Conservation (phyloP, 1,139 yeast species). For the Geotrichum phurueaensis region DNA sequence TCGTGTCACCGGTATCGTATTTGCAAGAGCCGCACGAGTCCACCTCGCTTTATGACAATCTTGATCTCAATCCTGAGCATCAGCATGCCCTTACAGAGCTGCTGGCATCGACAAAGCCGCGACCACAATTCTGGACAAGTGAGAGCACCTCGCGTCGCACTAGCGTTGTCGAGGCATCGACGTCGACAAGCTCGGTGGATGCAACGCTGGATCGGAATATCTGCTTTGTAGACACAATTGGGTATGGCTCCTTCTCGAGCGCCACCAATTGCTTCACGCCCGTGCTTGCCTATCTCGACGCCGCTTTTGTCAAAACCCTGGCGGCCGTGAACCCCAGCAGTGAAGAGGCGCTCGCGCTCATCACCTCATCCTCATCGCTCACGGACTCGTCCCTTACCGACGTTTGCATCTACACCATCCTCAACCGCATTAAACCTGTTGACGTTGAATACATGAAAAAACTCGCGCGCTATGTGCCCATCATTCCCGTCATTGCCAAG, state of each 20-base stretch:
- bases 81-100: conserved; percentile 1
- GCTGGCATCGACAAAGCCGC: conserved; percentile 6
- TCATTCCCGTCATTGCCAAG: conserved; percentile 30
- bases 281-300: conserved; percentile 27
- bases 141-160: background rate
- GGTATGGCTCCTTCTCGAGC: background rate
- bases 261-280: conserved; percentile 19
- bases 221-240: conserved; percentile 3
- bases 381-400: conserved; percentile 31
- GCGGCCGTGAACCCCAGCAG: conserved; percentile 27
- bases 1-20: too few relatives aligned
- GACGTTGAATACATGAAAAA: conserved; percentile 28
- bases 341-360: conserved; percentile 23
- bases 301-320: conserved; percentile 28
- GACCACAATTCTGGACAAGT: background rate
- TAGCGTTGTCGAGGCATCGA: conserved; percentile 12
- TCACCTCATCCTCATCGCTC: conserved; percentile 28
- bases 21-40: background rate
- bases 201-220: conserved; percentile 18
- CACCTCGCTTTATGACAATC: background rate
- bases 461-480: conserved; percentile 26
- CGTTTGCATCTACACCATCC: conserved; percentile 30
- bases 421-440: conserved; percentile 14
- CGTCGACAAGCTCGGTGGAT: too few relatives aligned
- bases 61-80: background rate